These are phyloP conservation scores for Cucurbitaria berberidis DNA, from an alignment of 2,329 filamentous ascomycete genomes.

Conservation along the genomic window DNA sequence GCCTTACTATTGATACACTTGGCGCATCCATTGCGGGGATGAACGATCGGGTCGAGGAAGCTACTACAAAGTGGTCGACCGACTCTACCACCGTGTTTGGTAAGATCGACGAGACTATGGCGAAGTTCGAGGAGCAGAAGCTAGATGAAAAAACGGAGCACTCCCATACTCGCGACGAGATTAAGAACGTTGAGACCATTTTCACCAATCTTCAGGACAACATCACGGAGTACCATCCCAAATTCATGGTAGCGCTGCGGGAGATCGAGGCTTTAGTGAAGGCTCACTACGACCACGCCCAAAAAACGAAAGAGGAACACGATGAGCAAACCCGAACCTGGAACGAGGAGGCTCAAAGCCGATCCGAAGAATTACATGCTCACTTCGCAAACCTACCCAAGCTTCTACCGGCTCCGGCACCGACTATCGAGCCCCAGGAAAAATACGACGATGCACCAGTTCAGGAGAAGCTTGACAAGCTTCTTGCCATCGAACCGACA, in stretches of 20 bases:
- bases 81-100: slow-evolving; percentile 87
- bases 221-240: slow-evolving; percentile 82
- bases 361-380: slow-evolving; percentile 51
- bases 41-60: slow-evolving; percentile 72
- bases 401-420: slow-evolving; percentile 56
- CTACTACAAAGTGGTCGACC: slow-evolving; percentile 83
- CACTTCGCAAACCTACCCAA: slow-evolving; percentile 53
- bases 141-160: slow-evolving; percentile 78
- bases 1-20: slow-evolving; percentile 82
- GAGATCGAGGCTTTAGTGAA: slow-evolving; percentile 83
- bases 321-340: slow-evolving; percentile 51
- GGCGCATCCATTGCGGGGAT: slow-evolving; percentile 64
- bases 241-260: slow-evolving; percentile 83
- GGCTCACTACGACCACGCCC: slow-evolving; percentile 88
- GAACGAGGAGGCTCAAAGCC: slow-evolving; percentile 52
- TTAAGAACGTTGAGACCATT: slow-evolving; percentile 74
- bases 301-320: slow-evolving; percentile 59
- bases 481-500: slow-evolving; percentile 56
- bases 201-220: slow-evolving; percentile 80
- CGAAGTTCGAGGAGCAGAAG: slow-evolving; percentile 78
- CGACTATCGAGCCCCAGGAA: slow-evolving; percentile 50
- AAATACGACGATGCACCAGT: slow-evolving; percentile 63
- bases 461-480: slow-evolving; percentile 61
- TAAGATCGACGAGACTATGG: slow-evolving; percentile 78
- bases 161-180: slow-evolving; percentile 78